phyloP scores from a whole-genome alignment of 1,284 basidiomycete species.

The Marasmius oreades region DNA sequence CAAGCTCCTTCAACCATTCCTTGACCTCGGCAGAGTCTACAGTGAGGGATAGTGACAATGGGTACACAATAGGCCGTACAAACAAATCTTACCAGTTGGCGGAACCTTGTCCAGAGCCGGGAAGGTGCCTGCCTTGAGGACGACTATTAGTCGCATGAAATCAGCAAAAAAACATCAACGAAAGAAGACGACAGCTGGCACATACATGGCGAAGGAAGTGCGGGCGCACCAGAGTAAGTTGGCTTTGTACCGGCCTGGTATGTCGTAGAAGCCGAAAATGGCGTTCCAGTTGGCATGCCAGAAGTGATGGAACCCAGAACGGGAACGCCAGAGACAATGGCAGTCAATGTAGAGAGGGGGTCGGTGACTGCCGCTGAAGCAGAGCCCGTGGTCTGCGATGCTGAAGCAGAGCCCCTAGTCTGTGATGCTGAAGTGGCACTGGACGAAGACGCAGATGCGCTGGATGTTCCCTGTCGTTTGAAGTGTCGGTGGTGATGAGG shows the following conservation, averaged over 20 bases:
- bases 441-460: slow-evolving; percentile 12
- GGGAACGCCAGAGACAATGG: slow-evolving; percentile 32
- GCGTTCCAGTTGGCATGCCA: slow-evolving; percentile 59
- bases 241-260: slow-evolving; percentile 57
- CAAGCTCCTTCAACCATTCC: slow-evolving; percentile 74
- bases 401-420: slow-evolving; percentile 13
- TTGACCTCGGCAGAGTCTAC: slow-evolving; percentile 61
- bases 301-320: slow-evolving; percentile 61
- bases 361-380: slow-evolving; percentile 19
- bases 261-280: slow-evolving; percentile 48
- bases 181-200: slow-evolving; percentile 7
- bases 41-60: neutral
- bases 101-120: slow-evolving; percentile 69
- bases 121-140: slow-evolving; percentile 51
- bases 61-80: neutral
- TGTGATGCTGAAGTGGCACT: slow-evolving; percentile 18
- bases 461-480: slow-evolving; percentile 26
- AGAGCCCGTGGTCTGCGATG: slow-evolving; percentile 16
- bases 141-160: slow-evolving; percentile 35
- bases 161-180: slow-evolving; percentile 1
- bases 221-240: slow-evolving; percentile 60
- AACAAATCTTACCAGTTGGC: slow-evolving; percentile 45
- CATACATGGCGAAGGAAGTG: slow-evolving; percentile 61
- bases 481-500: slow-evolving; percentile 8
- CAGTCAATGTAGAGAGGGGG: slow-evolving; percentile 17